Conservation (phyloP, 2,329 filamentous ascomycete genomes). For the Scedosporium aurantiacum region DNA sequence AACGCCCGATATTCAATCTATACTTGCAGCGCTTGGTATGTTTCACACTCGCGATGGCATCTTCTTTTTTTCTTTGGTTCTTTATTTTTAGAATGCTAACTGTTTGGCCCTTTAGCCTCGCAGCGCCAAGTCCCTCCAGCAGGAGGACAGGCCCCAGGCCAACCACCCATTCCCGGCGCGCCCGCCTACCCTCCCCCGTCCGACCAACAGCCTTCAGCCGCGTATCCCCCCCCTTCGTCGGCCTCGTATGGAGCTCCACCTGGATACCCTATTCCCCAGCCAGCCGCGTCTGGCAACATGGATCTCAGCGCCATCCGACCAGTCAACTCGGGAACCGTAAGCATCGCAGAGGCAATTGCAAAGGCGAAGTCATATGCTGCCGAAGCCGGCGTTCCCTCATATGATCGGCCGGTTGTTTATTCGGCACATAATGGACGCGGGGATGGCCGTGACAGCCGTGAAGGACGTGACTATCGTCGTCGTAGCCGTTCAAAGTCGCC, state of each 20-base stretch:
- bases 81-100: constrained; percentile 12
- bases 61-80: constrained; percentile 4
- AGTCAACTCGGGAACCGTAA: constrained; percentile 69
- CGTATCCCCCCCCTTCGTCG: constrained; percentile 26
- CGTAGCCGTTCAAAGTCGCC: constrained; percentile 66
- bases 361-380: constrained; percentile 74
- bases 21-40: constrained; percentile 38
- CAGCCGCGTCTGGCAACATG: constrained; percentile 62
- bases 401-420: constrained; percentile 45
- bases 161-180: constrained; percentile 25
- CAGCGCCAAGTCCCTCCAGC: constrained; percentile 27
- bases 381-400: constrained; percentile 60
- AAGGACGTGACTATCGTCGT: constrained; percentile 21
- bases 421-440: constrained; percentile 20
- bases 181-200: constrained; percentile 18
- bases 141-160: constrained; percentile 24
- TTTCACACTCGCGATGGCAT: constrained; percentile 10
- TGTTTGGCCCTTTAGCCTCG: constrained; percentile 22
- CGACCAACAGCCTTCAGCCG: constrained; percentile 10
- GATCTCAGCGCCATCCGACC: constrained; percentile 74
- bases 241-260: constrained; percentile 24
- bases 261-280: constrained; percentile 48
- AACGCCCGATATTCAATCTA: constrained; percentile 32
- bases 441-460: constrained; percentile 30
- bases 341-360: constrained; percentile 72